Conservation (phyloP, 2,329 filamentous ascomycete genomes). For the Verticillium nonalfalfae region DNA sequence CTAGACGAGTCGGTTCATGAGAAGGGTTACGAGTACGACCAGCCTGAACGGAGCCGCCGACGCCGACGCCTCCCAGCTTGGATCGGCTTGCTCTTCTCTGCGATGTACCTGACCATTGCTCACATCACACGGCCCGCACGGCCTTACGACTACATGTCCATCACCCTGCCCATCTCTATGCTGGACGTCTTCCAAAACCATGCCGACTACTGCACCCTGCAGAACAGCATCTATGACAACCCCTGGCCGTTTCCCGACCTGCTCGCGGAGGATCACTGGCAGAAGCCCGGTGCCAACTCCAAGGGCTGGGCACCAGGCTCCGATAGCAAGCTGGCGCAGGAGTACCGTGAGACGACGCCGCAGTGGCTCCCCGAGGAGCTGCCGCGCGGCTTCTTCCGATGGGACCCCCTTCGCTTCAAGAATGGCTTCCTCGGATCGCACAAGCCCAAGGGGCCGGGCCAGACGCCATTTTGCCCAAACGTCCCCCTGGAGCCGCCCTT, state of each 20-base stretch:
- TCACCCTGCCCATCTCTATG: slow-evolving; percentile 22
- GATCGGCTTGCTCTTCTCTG: slow-evolving; percentile 8
- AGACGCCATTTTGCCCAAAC: not conserved
- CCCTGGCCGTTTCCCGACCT: slow-evolving; percentile 23
- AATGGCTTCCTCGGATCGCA: slow-evolving; percentile 4
- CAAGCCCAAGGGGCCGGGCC: not conserved
- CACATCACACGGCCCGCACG: slow-evolving; percentile 19
- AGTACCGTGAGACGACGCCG: slow-evolving; percentile 17
- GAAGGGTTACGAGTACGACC: not conserved
- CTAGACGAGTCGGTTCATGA: not conserved
- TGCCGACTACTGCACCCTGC: slow-evolving; percentile 17
- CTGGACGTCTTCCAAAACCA: slow-evolving; percentile 17
- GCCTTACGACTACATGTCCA: slow-evolving; percentile 23
- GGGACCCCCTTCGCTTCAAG: slow-evolving; percentile 18
- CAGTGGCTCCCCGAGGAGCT: slow-evolving; percentile 20
- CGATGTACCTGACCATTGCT: slow-evolving; percentile 14
- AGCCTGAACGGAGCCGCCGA: not conserved
- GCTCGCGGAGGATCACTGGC: slow-evolving; percentile 17
- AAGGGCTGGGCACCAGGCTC: slow-evolving; percentile 24
- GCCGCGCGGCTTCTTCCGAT: slow-evolving; percentile 22
- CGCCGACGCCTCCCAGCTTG: not conserved
- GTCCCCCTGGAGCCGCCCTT: slow-evolving; percentile 9
- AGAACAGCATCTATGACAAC: slow-evolving; percentile 15
- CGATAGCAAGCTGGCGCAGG: slow-evolving; percentile 14
- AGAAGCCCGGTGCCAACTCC: slow-evolving; percentile 18